Base-by-base conservation (phyloP, 1,284 basidiomycete species). In the Cutaneotrichosporon daszewskae region DNA sequence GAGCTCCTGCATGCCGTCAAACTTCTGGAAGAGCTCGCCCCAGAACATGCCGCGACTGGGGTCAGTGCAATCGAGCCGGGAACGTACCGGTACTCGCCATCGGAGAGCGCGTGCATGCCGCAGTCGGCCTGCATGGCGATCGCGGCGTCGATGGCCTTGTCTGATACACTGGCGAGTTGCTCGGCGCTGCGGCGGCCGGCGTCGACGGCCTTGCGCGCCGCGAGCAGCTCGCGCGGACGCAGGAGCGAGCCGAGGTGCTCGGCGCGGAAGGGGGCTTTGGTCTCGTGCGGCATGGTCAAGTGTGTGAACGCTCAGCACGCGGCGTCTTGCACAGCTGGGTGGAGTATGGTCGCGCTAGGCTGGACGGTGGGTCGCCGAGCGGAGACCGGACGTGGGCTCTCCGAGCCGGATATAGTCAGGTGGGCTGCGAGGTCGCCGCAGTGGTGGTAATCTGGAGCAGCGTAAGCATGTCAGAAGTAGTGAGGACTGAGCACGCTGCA, bases 1-100 rank as follows among this genome's bases (percentile, higher is more conserved):
- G 54, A 81, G 77, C 55, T 83, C 81, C 77, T 45, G 12, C 75
- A 83, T 82, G 32, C 84, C 82, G 34, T 81, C 77, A 48, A 81
- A 66, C 50, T 73, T 80, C 53, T 81, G 76, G 58, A 79, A 82
- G 17, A 80, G 77, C 13, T 77, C 77, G 42, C 80, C 77, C 55
- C 57, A 66, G 53, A 64, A 63, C 47, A 50, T 49, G 37, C 47
- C 58, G 25, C 49, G 60, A 57, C 49, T 51, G 26, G 9, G 18
- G 28, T 34, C n/a, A n/a, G 18, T 18, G 19, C 6, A 17, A 13
- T 36, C 20, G 11, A 10, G 5, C 33, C 7, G 4, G 11, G 10
- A 20, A 42, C 48, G 29, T 32, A 51, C 49, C 52, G 41, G 46
- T 67, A 72, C 54, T 74, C 72, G 31, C 72, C 72, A 41, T 73